These are phyloP conservation scores for Kingdonia uniflora DNA, from an alignment of 164 flowering plant species.

Conservation along the genomic window DNA sequence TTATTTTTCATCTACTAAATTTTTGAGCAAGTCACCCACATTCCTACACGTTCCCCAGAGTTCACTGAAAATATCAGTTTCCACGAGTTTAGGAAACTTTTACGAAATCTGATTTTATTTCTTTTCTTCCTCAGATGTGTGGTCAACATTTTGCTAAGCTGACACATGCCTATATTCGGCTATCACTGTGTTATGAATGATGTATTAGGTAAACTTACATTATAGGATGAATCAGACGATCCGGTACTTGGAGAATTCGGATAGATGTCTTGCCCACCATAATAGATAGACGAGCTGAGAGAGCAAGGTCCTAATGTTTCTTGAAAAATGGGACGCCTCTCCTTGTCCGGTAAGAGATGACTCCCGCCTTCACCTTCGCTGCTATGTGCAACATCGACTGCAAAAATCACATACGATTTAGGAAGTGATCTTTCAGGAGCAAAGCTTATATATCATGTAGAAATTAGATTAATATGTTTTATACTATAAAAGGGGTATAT, in stretches of 20 bases:
- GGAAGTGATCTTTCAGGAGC: background rate
- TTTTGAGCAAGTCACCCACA: no score
- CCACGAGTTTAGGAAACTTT: background rate
- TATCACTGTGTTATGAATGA: background rate
- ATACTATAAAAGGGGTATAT: background rate
- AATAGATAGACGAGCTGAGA: constrained; percentile 71
- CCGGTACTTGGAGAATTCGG: constrained; percentile 27
- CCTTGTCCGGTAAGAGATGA: constrained; percentile 6
- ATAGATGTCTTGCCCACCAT: constrained; percentile 75
- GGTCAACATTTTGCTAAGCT: no score
- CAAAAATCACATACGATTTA: background rate
- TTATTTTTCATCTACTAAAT: no score
- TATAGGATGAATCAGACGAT: constrained; percentile 24
- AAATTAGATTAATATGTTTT: background rate
- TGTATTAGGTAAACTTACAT: constrained; percentile 30
- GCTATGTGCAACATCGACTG: constrained; percentile 10
- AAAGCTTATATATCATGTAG: background rate
- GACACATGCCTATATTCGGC: background rate
- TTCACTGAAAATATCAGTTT: no score
- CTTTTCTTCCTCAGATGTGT: no score
- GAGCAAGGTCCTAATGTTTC: constrained; percentile 44
- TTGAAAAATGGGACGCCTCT: constrained; percentile 20
- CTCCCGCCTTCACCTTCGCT: constrained; percentile 19
- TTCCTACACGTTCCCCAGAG: no score
- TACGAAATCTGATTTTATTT: no score